These are phyloP conservation scores for Sporothrix schenckii DNA, from an alignment of 2,329 filamentous ascomycete species.

Conservation along the genomic window DNA sequence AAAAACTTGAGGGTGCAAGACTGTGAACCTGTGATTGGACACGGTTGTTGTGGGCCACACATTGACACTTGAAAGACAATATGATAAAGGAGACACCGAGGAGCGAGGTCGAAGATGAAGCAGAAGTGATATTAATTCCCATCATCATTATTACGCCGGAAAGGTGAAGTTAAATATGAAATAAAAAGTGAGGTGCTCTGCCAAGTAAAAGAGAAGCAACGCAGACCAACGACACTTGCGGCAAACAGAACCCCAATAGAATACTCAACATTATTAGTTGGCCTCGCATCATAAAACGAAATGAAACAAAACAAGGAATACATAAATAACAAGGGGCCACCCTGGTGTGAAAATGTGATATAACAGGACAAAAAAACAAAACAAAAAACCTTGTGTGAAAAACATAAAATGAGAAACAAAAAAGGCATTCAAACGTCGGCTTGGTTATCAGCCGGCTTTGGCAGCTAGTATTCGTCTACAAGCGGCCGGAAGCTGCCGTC, in stretches of 20 bases:
- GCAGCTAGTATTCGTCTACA: neutral
- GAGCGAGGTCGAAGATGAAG: too few species aligned
- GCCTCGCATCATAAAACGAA: neutral
- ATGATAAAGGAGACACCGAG: neutral
- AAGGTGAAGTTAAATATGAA: neutral
- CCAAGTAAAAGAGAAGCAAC: conserved; percentile 17
- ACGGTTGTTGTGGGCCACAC: neutral
- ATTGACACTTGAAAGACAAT: neutral
- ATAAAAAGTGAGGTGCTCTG: neutral
- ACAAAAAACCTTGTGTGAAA: neutral
- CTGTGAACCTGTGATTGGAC: neutral
- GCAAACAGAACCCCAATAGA: neutral
- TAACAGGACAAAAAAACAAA: neutral
- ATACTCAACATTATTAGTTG: conserved; percentile 12
- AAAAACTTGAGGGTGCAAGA: neutral
- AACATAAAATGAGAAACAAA: neutral
- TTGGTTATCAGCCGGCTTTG: neutral
- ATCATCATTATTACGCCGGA: conserved; percentile 32
- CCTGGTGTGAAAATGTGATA: neutral
- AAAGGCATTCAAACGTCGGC: neutral
- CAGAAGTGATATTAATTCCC: conserved; percentile 26
- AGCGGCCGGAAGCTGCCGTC: neutral
- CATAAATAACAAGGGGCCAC: neutral
- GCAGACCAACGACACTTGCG: neutral
- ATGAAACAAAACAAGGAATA: neutral